Conservation (phyloP, 2,329 filamentous ascomycete genomes). For the Curvularia sp. region DNA sequence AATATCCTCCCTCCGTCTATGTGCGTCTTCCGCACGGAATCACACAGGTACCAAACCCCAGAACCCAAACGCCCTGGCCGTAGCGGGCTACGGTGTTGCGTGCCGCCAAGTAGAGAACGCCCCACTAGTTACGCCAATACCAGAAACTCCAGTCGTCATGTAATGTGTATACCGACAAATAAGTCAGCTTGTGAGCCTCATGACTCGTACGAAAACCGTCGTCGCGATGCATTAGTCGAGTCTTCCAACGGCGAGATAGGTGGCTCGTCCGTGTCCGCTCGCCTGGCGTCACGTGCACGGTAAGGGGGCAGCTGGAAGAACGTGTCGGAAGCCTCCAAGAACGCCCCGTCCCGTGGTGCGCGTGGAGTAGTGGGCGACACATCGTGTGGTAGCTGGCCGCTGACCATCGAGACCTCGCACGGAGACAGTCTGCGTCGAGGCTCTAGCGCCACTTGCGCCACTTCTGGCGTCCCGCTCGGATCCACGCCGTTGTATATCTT, state of each 20-base stretch:
- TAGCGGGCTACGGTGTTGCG: neutral
- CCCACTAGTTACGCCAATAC: conserved; percentile 15
- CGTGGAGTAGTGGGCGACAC: conserved; percentile 44
- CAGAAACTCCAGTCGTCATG: conserved; percentile 19
- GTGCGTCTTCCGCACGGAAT: conserved; percentile 14
- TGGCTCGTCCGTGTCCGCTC: conserved; percentile 38
- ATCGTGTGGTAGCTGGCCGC: conserved; percentile 28
- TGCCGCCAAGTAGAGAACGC: conserved; percentile 3
- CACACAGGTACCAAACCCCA: conserved; percentile 18
- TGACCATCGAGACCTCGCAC: conserved; percentile 40
- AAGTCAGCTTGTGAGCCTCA: conserved; percentile 32
- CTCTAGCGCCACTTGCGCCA: conserved; percentile 30
- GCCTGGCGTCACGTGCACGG: conserved; percentile 30
- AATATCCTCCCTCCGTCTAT: conserved; percentile 18
- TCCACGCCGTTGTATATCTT: conserved; percentile 56
- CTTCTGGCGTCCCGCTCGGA: conserved; percentile 28
- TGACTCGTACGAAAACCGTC: conserved; percentile 51
- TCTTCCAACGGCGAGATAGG: conserved; percentile 46
- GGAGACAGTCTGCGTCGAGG: conserved; percentile 32
- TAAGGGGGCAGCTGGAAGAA: conserved; percentile 40
- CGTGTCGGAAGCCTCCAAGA: conserved; percentile 41
- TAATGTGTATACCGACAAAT: conserved; percentile 13
- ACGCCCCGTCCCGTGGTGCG: conserved; percentile 41
- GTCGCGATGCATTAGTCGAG: conserved; percentile 37
- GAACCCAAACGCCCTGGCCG: conserved; percentile 23